Base-by-base conservation (phyloP, 208 protist genomes). In the Kentomonas sorsogonicus region DNA sequence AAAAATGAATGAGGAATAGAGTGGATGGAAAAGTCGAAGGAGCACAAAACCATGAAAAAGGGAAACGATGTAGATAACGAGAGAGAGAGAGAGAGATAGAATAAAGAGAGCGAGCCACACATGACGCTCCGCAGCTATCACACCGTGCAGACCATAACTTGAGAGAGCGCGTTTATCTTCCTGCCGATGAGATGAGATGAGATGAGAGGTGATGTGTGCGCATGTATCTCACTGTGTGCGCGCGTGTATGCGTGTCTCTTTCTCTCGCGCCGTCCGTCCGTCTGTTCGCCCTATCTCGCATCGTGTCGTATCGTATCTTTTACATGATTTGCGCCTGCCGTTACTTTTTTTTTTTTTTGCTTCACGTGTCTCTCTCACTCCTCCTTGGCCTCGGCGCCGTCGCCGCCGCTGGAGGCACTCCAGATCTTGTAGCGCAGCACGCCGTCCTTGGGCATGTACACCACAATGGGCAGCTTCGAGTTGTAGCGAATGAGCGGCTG, bases 361-460 rank as follows among this genome's bases (percentile, higher is more conserved):
- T 27, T 33, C 45, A 51, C 20, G 31, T 25, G 18, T 44, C 16
- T 13, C 31, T 53, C 27, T 70, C 59, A 31, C 54, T 64, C 63
- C 62, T 61, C 50, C 52, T 59, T 51, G 33, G 15, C 31, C 1
- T 22, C 29, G n/a, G 58, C 58, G 3, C 47, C 59, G 39, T n/a
- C 29, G 3, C 64, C 61, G 26, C 69, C 69, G 22, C 43, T 22
- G n/a, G 43, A 27, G n/a, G 43, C 43, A 33, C 38, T 51, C 77
- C 77, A 84, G 29, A 84, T 43, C 26, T 63, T 59, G 69, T 84
- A 84, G 45, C 48, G 77, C 39, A 84, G 50, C 47, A 80, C 77
- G 10, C 54, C 56, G 13, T 60, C 73, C 53, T 80, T 52, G 11
- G 77, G 73, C 30, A 74, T 53, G 65, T 80, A 84, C 43, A 84